Evolutionary conservation across 805 yeast species (phyloP), one percentile per base, ranked within the genome.

Genomic region (Wickerhamiella sorbophila): DNA sequence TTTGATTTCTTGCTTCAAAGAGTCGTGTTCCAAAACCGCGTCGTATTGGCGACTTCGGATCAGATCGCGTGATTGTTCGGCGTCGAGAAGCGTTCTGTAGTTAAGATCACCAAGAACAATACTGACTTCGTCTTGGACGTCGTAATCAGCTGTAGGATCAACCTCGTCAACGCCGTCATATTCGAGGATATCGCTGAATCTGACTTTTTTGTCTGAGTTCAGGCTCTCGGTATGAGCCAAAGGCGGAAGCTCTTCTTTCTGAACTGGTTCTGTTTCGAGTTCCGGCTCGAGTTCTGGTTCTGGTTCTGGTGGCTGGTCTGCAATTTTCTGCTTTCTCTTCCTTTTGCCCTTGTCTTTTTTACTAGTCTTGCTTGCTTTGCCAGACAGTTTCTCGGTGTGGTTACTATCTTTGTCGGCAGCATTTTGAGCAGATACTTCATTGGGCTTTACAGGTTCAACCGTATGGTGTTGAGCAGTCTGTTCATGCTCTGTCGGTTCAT

Each of bases 171-270:
- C 27, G 12, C 20, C 20, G 15, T 18, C 17, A 14, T 20, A 31
- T n/a, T 31, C 33, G n/a, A 14, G 18, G 15, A 16, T 12, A 9
- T 6, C 17, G 6, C 17, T 31, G 18, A 16, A 16, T 14, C 33
- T 31, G 68, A 31, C 86, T 77, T 1, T 85, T 73, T 51, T 82
- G 56, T 87, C 88, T 51, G 77, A 77, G 53, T 80, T 88, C 45
- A 96, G 65, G 29, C 10, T 24, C 10, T 24, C 29, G 12, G 6
- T 24, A 6, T 24, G 10, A 24, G 29, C 29, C 6, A 8, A 8
- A 8, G 6, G 10, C 6, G 29, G 29, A 24, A 8, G 10, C 12
- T 24, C 29, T 24, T 24, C 29, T 24, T 24, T 24, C 6, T 6
- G 6, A 6, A 8, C 12, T 24, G 29, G 12, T 24, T 24, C 29